Evolutionary conservation across 768 basidiomycete species (phyloP), one percentile per base, ranked within the genome.

Genomic region (Kwoniella heveanensis): DNA sequence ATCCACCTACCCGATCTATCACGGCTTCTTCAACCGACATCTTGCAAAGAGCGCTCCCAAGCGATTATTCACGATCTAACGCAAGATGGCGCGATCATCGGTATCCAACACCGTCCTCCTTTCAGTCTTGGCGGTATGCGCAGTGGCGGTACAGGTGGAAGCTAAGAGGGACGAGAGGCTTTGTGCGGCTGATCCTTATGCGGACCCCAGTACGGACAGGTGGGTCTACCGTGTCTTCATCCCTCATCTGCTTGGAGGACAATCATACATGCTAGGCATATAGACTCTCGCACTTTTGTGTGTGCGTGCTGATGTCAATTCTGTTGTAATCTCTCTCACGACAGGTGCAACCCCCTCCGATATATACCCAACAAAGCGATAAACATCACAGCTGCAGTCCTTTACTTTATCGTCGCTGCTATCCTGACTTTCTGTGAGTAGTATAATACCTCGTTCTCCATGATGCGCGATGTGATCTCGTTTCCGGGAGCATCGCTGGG

Each of bases 311-410:
- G 49, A 50, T 47, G 17, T 10, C 5, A 3, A 24, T 6, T 10
- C 4, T 25, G 19, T 21, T 5, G 30, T 26, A n/a, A 36, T 29
- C 10, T 8, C 46, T 47, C n/a, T 47, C 8, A 36, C 13, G 13
- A 36, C 47, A 78, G 73, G 39, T 80, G 79, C 53, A 80, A 80
- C 57, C 79, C 79, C n/a, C 61, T 80, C 17, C 72, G 77, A 54
- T 80, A 80, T 53, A 67, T 80, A 21, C 79, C 79, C 6, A 66
- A 61, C 24, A 52, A 69, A n/a, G 30, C 77, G 37, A 59, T 71
- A 19, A 76, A 78, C 21, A 60, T 68, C 30, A 58, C 72, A 2
- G 73, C 76, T 17, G 57, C 71, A 1, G 67, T 64, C 3, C 65
- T 80, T 12, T 80, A 80, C 51, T 73, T 77, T 32, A n/a, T 74